Percentiles rank a stretch among this genome's conserved stretches.
Conservation (phyloP, 148 eudicot genomes). For the Dysphania ambrosioides region DNA sequence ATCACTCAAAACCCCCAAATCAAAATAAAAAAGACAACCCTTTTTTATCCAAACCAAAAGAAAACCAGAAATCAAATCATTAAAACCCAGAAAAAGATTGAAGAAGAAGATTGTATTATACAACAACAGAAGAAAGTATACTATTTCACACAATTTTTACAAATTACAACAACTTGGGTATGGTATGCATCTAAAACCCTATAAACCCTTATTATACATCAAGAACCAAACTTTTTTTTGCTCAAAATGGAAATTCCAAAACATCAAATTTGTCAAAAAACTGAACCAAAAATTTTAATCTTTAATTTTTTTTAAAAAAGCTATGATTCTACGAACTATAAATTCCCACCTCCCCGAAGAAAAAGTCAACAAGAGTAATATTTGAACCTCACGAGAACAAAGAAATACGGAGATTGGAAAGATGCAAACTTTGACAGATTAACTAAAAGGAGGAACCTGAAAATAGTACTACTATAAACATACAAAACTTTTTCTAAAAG, state of each 20-base stretch:
- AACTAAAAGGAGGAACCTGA: not conserved
- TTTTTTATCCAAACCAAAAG: too few relatives aligned
- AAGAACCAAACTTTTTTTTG: not conserved
- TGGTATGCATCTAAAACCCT: constrained; percentile 8
- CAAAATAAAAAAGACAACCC: not conserved
- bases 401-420: constrained; percentile 13
- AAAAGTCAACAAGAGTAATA: constrained; percentile 25
- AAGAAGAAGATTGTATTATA: not conserved
- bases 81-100: constrained; percentile 5
- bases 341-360: too few relatives aligned
- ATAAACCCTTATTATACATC: constrained; percentile 18
- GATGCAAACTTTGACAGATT: constrained; percentile 14
- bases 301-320: too few relatives aligned
- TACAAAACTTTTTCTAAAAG: constrained; percentile 14
- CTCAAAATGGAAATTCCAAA: constrained; percentile 14
- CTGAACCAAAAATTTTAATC: constrained; percentile 10
- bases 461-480: not conserved
- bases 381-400: constrained; percentile 12
- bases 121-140: not conserved
- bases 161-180: constrained; percentile 7
- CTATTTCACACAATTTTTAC: not conserved
- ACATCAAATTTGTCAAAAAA: not conserved
- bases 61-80: too few relatives aligned
- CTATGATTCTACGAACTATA: too few relatives aligned
- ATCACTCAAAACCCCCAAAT: constrained; percentile 6